phyloP scores from a whole-genome alignment of 208 protist species.

The Porcisia deanei region DNA sequence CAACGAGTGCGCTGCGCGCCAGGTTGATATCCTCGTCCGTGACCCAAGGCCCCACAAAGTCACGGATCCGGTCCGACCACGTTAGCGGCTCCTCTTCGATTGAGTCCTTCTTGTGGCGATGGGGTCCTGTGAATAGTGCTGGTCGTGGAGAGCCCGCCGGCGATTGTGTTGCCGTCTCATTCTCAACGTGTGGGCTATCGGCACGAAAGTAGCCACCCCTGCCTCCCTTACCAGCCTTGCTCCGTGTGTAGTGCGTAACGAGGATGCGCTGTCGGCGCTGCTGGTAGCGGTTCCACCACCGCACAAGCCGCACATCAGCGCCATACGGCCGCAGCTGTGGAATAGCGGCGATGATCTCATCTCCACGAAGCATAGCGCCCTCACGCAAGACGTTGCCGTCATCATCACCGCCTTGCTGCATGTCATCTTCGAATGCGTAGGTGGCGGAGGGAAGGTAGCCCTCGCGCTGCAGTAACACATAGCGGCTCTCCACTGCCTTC shows the following conservation, averaged over 20 bases:
- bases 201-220: background rate
- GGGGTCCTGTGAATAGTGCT: background rate
- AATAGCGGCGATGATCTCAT: constrained; percentile 70
- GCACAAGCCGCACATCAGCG: constrained; percentile 56
- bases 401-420: constrained; percentile 23
- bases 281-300: constrained; percentile 60
- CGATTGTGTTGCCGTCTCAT: too few species aligned
- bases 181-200: too few species aligned
- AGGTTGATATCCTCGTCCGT: constrained; percentile 26
- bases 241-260: constrained; percentile 7
- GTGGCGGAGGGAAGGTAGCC: constrained; percentile 30
- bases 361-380: constrained; percentile 62
- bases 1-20: constrained; percentile 18
- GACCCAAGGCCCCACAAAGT: constrained; percentile 16
- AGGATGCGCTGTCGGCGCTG: constrained; percentile 30
- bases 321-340: constrained; percentile 66
- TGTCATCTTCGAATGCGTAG: constrained; percentile 31
- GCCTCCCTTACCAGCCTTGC: background rate
- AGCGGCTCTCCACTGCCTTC: constrained; percentile 19
- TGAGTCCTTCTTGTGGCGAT: background rate
- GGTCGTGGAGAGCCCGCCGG: too few species aligned
- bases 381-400: constrained; percentile 38
- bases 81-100: background rate
- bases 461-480: constrained; percentile 26
- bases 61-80: constrained; percentile 5